Percentiles rank a stretch among this genome's conserved stretches.
These are phyloP conservation scores for Alliaria petiolata DNA, from an alignment of 345 rosid genomes.

Conservation along the genomic window DNA sequence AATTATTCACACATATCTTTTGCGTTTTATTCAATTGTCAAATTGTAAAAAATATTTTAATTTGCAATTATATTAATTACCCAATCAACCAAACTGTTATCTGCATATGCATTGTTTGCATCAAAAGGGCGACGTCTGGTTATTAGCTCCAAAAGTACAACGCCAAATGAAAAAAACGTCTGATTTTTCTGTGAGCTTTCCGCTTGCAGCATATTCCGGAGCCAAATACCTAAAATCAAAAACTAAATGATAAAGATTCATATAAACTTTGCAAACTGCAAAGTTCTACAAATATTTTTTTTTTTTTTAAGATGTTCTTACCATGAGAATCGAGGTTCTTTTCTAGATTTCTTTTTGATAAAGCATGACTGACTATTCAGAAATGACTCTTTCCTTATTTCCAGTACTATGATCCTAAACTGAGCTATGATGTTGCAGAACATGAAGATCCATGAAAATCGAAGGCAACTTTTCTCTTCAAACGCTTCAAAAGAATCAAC, in stretches of 20 bases:
- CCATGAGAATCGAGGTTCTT: conserved; percentile 75
- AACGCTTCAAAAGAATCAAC: conserved; percentile 58
- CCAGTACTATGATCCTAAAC: not conserved
- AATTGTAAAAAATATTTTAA: not conserved
- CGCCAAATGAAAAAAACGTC: conserved; percentile 86
- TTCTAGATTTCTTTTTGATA: not conserved
- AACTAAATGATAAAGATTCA: not conserved
- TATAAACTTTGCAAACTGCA: not conserved
- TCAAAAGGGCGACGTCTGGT: conserved; percentile 76
- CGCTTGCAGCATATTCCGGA: conserved; percentile 89
- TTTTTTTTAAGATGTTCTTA: conserved; percentile 48
- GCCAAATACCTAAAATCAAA: conserved; percentile 43
- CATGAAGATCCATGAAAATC: conserved; percentile 69
- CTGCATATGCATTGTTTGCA: conserved; percentile 40
- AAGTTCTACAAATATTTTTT: not conserved
- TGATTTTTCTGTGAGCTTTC: conserved; percentile 76
- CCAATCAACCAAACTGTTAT: conserved; percentile 84
- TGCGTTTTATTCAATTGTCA: not conserved
- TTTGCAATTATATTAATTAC: conserved; percentile 33
- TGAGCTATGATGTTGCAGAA: conserved; percentile 43
- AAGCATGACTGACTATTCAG: not conserved
- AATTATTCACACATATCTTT: not conserved
- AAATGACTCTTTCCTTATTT: not conserved
- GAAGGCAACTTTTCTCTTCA: conserved; percentile 77
- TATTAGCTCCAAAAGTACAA: conserved; percentile 80